A percentile compares a stretch with the other conserved stretches of the same genome.
These are phyloP conservation scores for Pseudogymnoascus sp. DNA, from an alignment of 2,329 filamentous ascomycete species.

Conservation along the genomic window DNA sequence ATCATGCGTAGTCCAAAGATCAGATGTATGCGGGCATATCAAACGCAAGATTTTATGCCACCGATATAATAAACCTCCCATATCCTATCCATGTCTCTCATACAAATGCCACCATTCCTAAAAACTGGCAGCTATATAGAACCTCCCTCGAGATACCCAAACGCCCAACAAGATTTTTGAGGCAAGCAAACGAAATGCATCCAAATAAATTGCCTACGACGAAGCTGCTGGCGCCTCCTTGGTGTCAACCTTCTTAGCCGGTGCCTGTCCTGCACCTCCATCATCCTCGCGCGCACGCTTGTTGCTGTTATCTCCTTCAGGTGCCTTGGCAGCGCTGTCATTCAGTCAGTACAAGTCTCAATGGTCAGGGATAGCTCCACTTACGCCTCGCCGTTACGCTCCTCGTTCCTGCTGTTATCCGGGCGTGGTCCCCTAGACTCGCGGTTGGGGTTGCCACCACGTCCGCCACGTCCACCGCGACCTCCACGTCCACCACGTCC, in stretches of 20 bases:
- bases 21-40: conserved; percentile 11
- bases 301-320: conserved; percentile 20
- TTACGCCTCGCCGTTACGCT: conserved; percentile 30
- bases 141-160: conserved; percentile 4
- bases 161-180: conserved; percentile 3
- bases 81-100: conserved; percentile 11
- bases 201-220: conserved; percentile 17
- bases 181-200: conserved; percentile 8
- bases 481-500: conserved; percentile 36
- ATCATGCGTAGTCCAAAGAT: not conserved
- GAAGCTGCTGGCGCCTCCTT: conserved; percentile 23
- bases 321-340: not conserved
- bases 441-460: conserved; percentile 32
- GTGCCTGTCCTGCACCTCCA: conserved; percentile 36
- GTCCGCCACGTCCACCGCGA: conserved; percentile 39
- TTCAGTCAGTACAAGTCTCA: not conserved
- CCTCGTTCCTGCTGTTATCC: conserved; percentile 31
- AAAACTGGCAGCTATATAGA: conserved; percentile 3
- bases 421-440: conserved; percentile 29
- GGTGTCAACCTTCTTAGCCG: conserved; percentile 55
- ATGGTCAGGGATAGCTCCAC: conserved; percentile 17
- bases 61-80: conserved; percentile 3
- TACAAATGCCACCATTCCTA: conserved; percentile 6
- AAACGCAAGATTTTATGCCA: conserved; percentile 11
- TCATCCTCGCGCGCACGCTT: conserved; percentile 38